phyloP scores from a whole-genome alignment of 2,329 filamentous ascomycete species.

The Pochonia chlamydosporia region DNA sequence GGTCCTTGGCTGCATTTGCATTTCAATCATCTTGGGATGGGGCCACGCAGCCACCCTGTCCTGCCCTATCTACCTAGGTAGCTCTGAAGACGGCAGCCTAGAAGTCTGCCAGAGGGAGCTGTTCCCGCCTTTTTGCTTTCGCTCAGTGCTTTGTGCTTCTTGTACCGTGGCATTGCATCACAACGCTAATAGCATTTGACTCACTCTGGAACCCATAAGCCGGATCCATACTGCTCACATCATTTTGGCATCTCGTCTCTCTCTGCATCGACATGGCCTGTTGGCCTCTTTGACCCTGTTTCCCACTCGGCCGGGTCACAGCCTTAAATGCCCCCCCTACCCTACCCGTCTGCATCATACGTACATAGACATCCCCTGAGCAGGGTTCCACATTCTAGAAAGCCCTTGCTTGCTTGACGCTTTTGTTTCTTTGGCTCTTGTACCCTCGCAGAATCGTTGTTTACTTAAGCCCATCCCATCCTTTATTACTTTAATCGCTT shows the following conservation, averaged over 20 bases:
- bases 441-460: background rate
- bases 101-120: constrained; percentile 2
- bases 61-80: background rate
- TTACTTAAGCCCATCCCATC: constrained; percentile 1
- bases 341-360: background rate
- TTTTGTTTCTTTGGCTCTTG: background rate
- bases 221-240: background rate
- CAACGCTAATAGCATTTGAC: background rate
- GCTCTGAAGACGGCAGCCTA: constrained; percentile 4
- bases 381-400: constrained; percentile 6
- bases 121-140: background rate
- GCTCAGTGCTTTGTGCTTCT: background rate
- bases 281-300: constrained; percentile 1
- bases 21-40: background rate
- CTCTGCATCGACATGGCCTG: background rate
- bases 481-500: background rate
- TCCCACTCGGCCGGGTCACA: constrained; percentile 4
- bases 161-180: background rate
- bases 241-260: background rate
- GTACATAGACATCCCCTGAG: background rate
- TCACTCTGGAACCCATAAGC: background rate
- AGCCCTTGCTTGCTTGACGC: background rate
- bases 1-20: background rate
- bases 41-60: background rate
- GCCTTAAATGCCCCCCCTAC: background rate